Evolutionary conservation across 2,329 filamentous ascomycete genomes (phyloP).

Genomic region (Karstenula rhodostoma): DNA sequence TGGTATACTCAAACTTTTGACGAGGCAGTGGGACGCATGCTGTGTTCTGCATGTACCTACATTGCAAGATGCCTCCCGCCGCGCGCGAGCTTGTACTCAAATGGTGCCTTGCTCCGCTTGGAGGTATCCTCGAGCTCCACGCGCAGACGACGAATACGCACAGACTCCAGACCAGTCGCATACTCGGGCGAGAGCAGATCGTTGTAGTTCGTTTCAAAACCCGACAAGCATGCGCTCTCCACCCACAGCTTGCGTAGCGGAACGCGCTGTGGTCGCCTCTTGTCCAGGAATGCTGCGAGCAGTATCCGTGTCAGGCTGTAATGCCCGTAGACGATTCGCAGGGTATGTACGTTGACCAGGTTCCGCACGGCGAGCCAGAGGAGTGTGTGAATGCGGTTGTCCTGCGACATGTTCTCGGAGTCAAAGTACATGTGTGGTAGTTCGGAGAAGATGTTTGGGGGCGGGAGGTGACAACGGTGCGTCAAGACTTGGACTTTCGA

Average conservation of each 20-base stretch:
- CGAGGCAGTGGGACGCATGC: background rate
- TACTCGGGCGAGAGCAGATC: conserved; percentile 29
- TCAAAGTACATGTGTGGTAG: conserved; percentile 52
- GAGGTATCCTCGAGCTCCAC: conserved; percentile 27
- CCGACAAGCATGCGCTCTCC: conserved; percentile 52
- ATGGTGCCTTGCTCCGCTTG: conserved; percentile 25
- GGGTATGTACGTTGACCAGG: conserved; percentile 54
- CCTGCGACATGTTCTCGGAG: conserved; percentile 49
- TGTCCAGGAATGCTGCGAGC: conserved; percentile 51
- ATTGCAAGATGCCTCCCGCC: conserved; percentile 30
- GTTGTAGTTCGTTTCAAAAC: conserved; percentile 28
- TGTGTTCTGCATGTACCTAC: background rate
- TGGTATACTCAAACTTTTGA: background rate
- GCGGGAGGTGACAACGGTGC: conserved; percentile 57
- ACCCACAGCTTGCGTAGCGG: conserved; percentile 55
- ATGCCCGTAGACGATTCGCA: conserved; percentile 56
- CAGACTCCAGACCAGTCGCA: conserved; percentile 48
- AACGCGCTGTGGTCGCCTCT: conserved; percentile 31
- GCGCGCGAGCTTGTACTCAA: conserved; percentile 38
- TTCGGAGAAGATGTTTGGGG: conserved; percentile 55
- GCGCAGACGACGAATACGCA: conserved; percentile 54
- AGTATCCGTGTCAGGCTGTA: conserved; percentile 51
- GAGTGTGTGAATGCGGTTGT: conserved; percentile 51
- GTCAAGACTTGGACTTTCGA: conserved; percentile 53
- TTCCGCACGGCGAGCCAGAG: conserved; percentile 49